These are phyloP conservation scores for Thinopyrum elongatum DNA, from an alignment of 176 grass and related monocot genomes.

Conservation along the genomic window DNA sequence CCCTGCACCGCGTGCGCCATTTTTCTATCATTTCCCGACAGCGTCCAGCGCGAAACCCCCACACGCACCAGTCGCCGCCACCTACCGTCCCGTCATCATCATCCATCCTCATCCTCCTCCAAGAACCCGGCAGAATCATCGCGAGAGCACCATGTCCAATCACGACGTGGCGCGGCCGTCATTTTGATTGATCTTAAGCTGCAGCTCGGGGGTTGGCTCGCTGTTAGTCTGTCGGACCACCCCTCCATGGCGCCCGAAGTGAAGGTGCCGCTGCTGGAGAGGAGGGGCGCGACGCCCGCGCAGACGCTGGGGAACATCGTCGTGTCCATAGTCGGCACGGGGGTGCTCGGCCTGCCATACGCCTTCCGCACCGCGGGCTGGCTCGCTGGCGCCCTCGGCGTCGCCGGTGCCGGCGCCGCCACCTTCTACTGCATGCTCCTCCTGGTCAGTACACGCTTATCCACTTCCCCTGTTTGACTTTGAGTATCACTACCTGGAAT, in stretches of 20 bases:
- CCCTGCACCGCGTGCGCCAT: neutral
- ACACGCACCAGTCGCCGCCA: neutral
- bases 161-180: neutral
- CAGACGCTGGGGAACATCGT: constrained; percentile 90
- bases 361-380: constrained; percentile 73
- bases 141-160: neutral
- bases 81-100: neutral
- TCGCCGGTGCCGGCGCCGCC: constrained; percentile 44
- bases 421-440: constrained; percentile 96
- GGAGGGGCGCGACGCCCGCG: constrained; percentile 40
- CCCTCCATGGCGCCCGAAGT: neutral
- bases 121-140: neutral
- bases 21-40: neutral
- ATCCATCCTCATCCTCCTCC: neutral
- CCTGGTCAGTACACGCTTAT: constrained; percentile 44
- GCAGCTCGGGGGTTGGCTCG: neutral
- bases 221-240: neutral
- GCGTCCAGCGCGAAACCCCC: neutral
- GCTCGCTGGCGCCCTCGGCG: constrained; percentile 57
- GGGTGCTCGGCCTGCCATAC: constrained; percentile 74
- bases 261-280: constrained; percentile 41
- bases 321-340: constrained; percentile 89
- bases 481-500: neutral
- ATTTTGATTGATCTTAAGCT: neutral
- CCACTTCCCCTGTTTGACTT: neutral